Evolutionary conservation across 1,284 basidiomycete genomes (phyloP).

Genomic region (Waitea zeae): DNA sequence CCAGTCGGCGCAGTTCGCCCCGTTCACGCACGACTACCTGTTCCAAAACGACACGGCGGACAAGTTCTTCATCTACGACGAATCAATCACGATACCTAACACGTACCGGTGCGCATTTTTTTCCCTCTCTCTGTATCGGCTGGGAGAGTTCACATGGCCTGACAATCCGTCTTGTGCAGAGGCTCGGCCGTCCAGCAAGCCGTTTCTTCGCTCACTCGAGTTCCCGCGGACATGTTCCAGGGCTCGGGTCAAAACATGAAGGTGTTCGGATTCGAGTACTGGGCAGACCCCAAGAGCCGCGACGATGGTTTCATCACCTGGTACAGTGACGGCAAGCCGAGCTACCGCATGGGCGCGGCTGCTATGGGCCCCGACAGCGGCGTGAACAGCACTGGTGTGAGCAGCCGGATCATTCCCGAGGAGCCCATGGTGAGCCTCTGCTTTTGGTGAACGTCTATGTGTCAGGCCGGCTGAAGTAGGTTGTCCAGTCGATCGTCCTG

Average conservation of each 20-base stretch:
- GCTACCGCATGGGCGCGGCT: conserved; percentile 31
- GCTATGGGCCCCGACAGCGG: conserved; percentile 38
- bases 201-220: conserved; percentile 28
- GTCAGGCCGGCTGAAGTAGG: background rate
- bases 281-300: conserved; percentile 33
- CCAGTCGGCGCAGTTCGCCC: conserved; percentile 47
- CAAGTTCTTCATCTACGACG: conserved; percentile 23
- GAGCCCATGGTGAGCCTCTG: conserved; percentile 38
- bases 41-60: conserved; percentile 24
- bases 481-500: background rate
- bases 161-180: conserved; percentile 7
- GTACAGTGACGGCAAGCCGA: conserved; percentile 35
- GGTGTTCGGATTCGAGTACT: conserved; percentile 45
- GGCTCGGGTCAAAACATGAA: conserved; percentile 20
- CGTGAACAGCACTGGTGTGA: conserved; percentile 25
- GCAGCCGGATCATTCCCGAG: conserved; percentile 29
- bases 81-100: conserved; percentile 13
- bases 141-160: too few relatives aligned
- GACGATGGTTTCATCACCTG: conserved; percentile 46
- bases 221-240: conserved; percentile 37
- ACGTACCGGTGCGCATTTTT: conserved; percentile 12
- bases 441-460: conserved; percentile 19
- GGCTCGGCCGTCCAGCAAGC: conserved; percentile 31
- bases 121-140: background rate
- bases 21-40: conserved; percentile 39